Evolutionary conservation across 805 yeast genomes (phyloP).

Genomic region (Saturnispora diversa): DNA sequence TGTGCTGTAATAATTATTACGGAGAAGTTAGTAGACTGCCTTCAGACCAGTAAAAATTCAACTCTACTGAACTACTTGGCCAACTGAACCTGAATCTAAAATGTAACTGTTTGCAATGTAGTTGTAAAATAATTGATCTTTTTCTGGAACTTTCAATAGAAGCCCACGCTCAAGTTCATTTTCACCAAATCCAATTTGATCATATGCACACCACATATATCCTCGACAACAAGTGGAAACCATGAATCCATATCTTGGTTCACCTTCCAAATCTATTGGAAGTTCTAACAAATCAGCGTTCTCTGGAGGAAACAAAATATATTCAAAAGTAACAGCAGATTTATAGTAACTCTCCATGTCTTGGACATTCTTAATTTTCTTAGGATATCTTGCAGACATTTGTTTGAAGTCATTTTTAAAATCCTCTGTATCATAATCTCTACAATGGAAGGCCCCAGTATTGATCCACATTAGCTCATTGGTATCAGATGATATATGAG

Average conservation of each 20-base stretch:
- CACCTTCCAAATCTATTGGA: conserved; percentile 22
- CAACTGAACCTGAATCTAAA: background rate
- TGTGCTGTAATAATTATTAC: too few species aligned
- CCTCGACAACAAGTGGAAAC: conserved; percentile 36
- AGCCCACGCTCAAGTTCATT: background rate
- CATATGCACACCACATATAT: conserved; percentile 55
- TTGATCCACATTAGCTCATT: conserved; percentile 54
- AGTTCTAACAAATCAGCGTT: conserved; percentile 11
- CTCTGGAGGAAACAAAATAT: conserved; percentile 45
- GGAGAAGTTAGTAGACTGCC: too few species aligned
- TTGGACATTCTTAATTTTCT: conserved; percentile 12
- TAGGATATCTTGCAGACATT: conserved; percentile 14
- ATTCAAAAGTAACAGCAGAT: conserved; percentile 34
- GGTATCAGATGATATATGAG: conserved; percentile 45
- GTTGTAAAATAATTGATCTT: conserved; percentile 3
- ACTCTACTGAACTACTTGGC: background rate
- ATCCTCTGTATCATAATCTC: conserved; percentile 26
- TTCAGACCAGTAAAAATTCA: too few species aligned
- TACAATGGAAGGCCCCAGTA: conserved; percentile 56
- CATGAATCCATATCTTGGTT: conserved; percentile 21
- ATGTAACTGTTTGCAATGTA: background rate
- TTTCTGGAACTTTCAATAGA: background rate
- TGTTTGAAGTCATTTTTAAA: conserved; percentile 28
- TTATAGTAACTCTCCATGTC: conserved; percentile 29
- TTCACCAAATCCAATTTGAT: conserved; percentile 39